These are phyloP conservation scores for Rhodosporidiobolus odoratus DNA, from an alignment of 768 basidiomycete species.

Conservation along the genomic window DNA sequence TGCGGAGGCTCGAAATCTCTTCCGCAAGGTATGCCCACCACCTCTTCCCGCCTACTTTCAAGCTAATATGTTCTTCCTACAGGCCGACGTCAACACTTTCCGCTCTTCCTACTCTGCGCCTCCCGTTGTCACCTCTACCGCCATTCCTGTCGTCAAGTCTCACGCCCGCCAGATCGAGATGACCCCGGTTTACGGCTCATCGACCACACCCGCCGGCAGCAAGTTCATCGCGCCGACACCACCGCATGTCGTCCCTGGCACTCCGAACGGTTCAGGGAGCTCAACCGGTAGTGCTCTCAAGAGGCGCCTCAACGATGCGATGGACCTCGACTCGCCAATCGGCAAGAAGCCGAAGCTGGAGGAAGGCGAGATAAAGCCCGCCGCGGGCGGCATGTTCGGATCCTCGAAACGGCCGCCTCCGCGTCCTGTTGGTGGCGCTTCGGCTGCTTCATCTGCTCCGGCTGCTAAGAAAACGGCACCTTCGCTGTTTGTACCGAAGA, in stretches of 20 bases:
- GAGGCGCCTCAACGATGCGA: not conserved
- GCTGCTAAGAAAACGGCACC: slow-evolving; percentile 16
- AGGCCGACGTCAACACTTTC: slow-evolving; percentile 33
- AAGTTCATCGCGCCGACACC: not conserved
- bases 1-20: slow-evolving; percentile 29
- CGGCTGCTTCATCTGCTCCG: not conserved
- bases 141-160: slow-evolving; percentile 28
- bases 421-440: not conserved
- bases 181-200: slow-evolving; percentile 10
- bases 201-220: not conserved
- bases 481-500: slow-evolving; percentile 27
- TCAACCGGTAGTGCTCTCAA: not conserved
- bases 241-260: not conserved
- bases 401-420: not conserved
- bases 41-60: not conserved
- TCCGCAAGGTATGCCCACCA: slow-evolving; percentile 14
- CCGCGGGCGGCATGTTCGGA: not conserved
- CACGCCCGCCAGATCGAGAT: slow-evolving; percentile 14
- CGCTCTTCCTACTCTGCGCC: slow-evolving; percentile 15
- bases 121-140: slow-evolving; percentile 7
- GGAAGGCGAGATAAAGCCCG: not conserved
- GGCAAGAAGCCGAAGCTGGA: slow-evolving; percentile 21
- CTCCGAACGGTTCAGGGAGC: not conserved
- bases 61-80: not conserved
- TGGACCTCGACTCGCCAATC: not conserved